Evolutionary conservation across 768 basidiomycete species (phyloP), one percentile per base, ranked within the genome.

Genomic region (Exidia glandulosa): DNA sequence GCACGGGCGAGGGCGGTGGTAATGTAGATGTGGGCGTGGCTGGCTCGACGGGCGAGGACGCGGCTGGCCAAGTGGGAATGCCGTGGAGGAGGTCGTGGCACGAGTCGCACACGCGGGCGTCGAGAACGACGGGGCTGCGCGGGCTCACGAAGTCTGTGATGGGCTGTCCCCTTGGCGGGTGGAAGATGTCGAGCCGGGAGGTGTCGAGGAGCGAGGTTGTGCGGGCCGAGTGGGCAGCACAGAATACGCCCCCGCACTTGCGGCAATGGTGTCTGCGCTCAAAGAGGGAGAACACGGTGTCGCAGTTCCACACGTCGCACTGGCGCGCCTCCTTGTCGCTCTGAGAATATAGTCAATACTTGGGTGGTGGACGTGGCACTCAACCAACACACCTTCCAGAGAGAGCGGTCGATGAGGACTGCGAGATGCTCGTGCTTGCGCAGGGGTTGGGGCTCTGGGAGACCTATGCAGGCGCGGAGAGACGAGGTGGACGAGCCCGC

Each of bases 211-310:
- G 81, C 13, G 79, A 74, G 0, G 85, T 88, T 5, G 75, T 67
- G 59, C 79, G 79, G 5, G 79, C 73, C 1, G 83, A 79, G 69
- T 89, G 90, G 5, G 77, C 70, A 55, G 70, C 70, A 72, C 89
- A 91, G 69, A 84, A 90, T 32, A 90, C 74, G 63, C 87, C 87
- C 56, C 89, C 89, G 64, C 89, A 90, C 69, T 90, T 90, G 69
- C 89, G 81, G 71, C 89, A 91, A 62, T 91, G 89, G 68, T 91
- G 88, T 73, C 83, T 82, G 63, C 88, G 86, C 63, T 88, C 85
- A 48, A 85, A 79, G 61, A 90, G 69, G 61, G 82, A 79, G 70
- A 90, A 90, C 57, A 70, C 70, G 63, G 78, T 75, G 59, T 77
- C 77, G 72, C 88, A 91, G 66, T 81, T 79, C 63, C 88, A 85